Conservation (phyloP, 441 rosid species). For the Euphorbia celastroides region DNA sequence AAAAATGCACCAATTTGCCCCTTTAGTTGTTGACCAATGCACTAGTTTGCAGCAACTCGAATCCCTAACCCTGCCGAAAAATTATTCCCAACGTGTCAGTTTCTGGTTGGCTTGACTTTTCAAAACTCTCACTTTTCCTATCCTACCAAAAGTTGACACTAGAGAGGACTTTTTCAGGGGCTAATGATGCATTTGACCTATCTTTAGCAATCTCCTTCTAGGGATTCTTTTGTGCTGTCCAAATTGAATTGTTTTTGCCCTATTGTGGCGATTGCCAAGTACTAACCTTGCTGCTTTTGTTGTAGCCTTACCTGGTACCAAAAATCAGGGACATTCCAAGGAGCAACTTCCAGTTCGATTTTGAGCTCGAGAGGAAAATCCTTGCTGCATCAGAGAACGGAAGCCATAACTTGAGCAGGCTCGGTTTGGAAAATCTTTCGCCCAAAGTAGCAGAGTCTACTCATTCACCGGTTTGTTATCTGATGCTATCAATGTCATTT, state of each 20-base stretch:
- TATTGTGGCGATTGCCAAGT: not conserved
- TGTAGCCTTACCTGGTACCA: slow-evolving; percentile 69
- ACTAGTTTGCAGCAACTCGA: slow-evolving; percentile 61
- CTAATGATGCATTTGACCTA: no score
- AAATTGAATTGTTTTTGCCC: not conserved
- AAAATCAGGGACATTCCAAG: slow-evolving; percentile 66
- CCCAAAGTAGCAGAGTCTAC: slow-evolving; percentile 40
- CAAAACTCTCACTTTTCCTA: no score
- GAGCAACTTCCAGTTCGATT: slow-evolving; percentile 80
- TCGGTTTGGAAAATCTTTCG: slow-evolving; percentile 58
- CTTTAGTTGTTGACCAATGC: no score
- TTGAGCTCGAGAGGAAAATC: slow-evolving; percentile 65
- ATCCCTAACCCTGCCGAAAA: slow-evolving; percentile 77
- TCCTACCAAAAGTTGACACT: no score
- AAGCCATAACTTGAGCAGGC: slow-evolving; percentile 62
- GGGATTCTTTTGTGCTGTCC: no score
- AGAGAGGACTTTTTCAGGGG: no score
- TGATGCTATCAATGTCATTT: no score
- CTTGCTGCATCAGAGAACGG: slow-evolving; percentile 76
- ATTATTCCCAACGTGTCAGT: no score
- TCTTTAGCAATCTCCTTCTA: no score
- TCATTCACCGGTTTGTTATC: slow-evolving; percentile 46
- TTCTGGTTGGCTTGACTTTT: no score
- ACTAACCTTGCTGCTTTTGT: slow-evolving; percentile 4
- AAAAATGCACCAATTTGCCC: no score